Evolutionary conservation across 805 yeast species (phyloP).

Genomic region (Metschnikowia continentalis): DNA sequence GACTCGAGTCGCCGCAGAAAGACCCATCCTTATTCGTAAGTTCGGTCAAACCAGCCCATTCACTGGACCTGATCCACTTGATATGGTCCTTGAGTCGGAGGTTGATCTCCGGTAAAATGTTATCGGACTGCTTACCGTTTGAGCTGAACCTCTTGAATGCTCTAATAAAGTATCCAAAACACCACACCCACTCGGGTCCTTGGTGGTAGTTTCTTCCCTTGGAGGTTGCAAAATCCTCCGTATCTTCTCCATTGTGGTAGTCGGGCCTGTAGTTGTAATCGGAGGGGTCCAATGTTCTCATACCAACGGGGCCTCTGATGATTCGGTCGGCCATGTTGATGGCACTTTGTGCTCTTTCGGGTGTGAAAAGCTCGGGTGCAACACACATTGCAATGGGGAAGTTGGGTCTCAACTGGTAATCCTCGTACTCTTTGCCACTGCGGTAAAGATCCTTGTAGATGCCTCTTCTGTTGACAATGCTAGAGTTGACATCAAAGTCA

Average conservation of each 20-base stretch:
- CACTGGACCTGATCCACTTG: constrained; percentile 66
- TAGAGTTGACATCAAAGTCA: constrained; percentile 56
- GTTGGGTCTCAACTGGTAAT: constrained; percentile 89
- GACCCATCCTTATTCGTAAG: constrained; percentile 85
- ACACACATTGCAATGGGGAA: constrained; percentile 90
- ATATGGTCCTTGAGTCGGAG: constrained; percentile 60
- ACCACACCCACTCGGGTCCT: constrained; percentile 99
- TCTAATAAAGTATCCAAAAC: constrained; percentile 79
- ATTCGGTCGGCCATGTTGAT: constrained; percentile 65
- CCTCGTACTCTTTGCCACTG: constrained; percentile 86
- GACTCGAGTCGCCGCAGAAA: constrained; percentile 80
- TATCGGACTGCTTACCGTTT: constrained; percentile 43
- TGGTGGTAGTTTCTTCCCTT: constrained; percentile 97
- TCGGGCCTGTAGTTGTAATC: constrained; percentile 91
- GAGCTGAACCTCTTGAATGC: constrained; percentile 61
- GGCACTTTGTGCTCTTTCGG: constrained; percentile 57
- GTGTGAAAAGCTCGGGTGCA: constrained; percentile 86
- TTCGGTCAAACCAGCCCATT: constrained; percentile 94
- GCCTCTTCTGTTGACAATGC: constrained; percentile 81
- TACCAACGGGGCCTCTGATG: constrained; percentile 86
- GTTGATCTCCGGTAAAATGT: constrained; percentile 56
- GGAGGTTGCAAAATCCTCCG: constrained; percentile 83
- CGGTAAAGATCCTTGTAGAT: constrained; percentile 83
- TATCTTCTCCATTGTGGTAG: constrained; percentile 76
- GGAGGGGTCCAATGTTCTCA: constrained; percentile 87